Percentiles rank a stretch among this genome's conserved stretches.
Evolutionary conservation across 176 grass and related monocot genomes (phyloP).

Genomic region (Zizania latifolia): DNA sequence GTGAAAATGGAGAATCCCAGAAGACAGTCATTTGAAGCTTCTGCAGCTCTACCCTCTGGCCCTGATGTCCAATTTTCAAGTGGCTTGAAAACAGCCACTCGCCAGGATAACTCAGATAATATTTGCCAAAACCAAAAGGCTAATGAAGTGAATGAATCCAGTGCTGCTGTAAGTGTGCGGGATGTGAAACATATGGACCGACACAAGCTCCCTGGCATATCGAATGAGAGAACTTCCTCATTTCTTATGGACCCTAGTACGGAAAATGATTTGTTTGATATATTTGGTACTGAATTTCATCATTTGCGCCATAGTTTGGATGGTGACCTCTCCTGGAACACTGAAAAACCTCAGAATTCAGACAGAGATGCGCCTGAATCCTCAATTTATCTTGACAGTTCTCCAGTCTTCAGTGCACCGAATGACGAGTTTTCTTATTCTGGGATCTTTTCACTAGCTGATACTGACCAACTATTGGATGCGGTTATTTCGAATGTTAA

Average conservation of each 20-base stretch:
- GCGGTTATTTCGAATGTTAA: slow-evolving; percentile 65
- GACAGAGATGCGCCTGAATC: slow-evolving; percentile 38
- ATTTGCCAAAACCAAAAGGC: slow-evolving; percentile 19
- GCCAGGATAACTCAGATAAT: slow-evolving; percentile 30
- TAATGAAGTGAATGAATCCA: slow-evolving; percentile 35
- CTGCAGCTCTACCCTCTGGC: slow-evolving; percentile 14
- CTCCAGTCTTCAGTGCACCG: slow-evolving; percentile 28
- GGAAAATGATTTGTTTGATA: slow-evolving; percentile 62
- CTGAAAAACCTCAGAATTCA: slow-evolving; percentile 20
- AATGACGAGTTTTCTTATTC: slow-evolving; percentile 48
- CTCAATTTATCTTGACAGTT: slow-evolving; percentile 27
- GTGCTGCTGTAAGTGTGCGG: slow-evolving; percentile 27
- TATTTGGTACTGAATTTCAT: slow-evolving; percentile 52
- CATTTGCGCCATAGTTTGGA: slow-evolving; percentile 35
- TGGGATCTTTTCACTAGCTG: slow-evolving; percentile 50
- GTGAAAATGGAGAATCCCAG: slow-evolving; percentile 32
- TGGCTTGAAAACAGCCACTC: slow-evolving; percentile 27
- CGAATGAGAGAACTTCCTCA: slow-evolving; percentile 5
- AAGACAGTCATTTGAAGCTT: slow-evolving; percentile 40
- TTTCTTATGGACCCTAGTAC: slow-evolving; percentile 33
- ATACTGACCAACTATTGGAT: slow-evolving; percentile 71
- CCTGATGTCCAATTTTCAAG: slow-evolving; percentile 29
- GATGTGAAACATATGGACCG: slow-evolving; percentile 33
- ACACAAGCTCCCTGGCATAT: slow-evolving; percentile 23
- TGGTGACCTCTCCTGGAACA: slow-evolving; percentile 36